phyloP scores from a whole-genome alignment of 495 filamentous ascomycete species.

The Hypoxylon lenormandii region DNA sequence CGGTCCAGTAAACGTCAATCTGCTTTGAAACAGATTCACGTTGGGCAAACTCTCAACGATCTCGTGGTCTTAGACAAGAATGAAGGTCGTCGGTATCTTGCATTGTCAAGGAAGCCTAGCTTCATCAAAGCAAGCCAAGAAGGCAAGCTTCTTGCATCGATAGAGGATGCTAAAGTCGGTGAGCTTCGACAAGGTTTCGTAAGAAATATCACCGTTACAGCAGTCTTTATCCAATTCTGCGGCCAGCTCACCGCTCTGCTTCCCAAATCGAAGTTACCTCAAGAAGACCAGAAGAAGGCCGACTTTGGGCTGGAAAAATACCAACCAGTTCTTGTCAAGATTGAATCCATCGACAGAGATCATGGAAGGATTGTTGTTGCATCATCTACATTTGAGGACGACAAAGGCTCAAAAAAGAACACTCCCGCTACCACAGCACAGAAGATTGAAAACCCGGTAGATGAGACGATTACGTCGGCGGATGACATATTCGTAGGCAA shows the following conservation, averaged over 20 bases:
- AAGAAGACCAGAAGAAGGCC: slow-evolving; percentile 72
- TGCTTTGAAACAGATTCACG: slow-evolving; percentile 79
- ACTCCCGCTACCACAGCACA: slow-evolving; percentile 35
- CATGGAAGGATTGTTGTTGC: slow-evolving; percentile 56
- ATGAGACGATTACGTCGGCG: slow-evolving; percentile 71
- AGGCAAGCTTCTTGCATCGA: slow-evolving; percentile 69
- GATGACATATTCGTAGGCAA: slow-evolving; percentile 80
- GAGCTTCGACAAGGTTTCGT: slow-evolving; percentile 82
- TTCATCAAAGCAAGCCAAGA: slow-evolving; percentile 79
- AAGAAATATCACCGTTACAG: slow-evolving; percentile 79
- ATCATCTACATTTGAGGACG: slow-evolving; percentile 44
- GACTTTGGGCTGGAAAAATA: slow-evolving; percentile 80
- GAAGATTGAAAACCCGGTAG: slow-evolving; percentile 73
- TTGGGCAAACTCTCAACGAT: slow-evolving; percentile 83
- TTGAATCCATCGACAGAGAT: slow-evolving; percentile 74
- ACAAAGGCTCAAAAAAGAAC: slow-evolving; percentile 44
- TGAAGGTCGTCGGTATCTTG: slow-evolving; percentile 75
- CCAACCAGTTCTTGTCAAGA: slow-evolving; percentile 75
- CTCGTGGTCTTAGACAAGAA: slow-evolving; percentile 85
- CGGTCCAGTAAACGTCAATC: slow-evolving; percentile 78
- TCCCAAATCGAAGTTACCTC: slow-evolving; percentile 76
- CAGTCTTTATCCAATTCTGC: slow-evolving; percentile 84
- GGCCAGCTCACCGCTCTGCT: slow-evolving; percentile 80
- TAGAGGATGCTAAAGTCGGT: slow-evolving; percentile 77
- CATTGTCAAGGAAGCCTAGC: slow-evolving; percentile 81